Evolutionary conservation across 495 filamentous ascomycete species (phyloP), one percentile per base, ranked within the genome.

Genomic region (Penicillium silybi): DNA sequence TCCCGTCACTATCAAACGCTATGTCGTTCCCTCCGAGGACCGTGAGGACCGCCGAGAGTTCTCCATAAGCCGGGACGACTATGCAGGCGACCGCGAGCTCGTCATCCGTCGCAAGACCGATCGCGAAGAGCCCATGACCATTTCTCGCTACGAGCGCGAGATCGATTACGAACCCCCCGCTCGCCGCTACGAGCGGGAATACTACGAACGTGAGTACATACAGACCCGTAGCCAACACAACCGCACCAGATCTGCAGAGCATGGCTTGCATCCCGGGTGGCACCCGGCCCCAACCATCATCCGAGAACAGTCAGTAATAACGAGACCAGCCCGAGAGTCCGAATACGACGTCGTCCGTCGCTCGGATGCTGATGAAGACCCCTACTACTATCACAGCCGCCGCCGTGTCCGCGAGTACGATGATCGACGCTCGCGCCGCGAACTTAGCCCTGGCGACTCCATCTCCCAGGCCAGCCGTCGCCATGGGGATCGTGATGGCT

Each of bases 261-360:
- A 85, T 67, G 86, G 81, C 67, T 69, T 71, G n/a, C 71, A 76
- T 13, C 74, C 81, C 22, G 75, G 77, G 39, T 69, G 15, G 74
- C 0, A 35, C 32, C 73, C 76, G 46, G 66, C 77, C 48, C 83
- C 86, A 39, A 84, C 87, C 56, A 73, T 89, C 59, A 86, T 91
- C 66, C 85, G 80, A 56, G 81, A 89, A 59, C 84, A 88, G 58
- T 81, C 80, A 62, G 81, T 92, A 70, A 86, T 90, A 59, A 77
- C 90, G 53, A 80, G 87, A 63, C 84, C 91, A 74, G 83, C 85
- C n/a, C 84, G 81, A 42, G 74, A 90, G 53, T 80, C 85, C 41
- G 77, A 80, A 5, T 87, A 83, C 58, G 85, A 86, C 45, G 67
- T 90, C 48, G 78, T 90, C 50, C 78, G 86, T 41, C 84, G 85